A percentile compares a stretch with the other conserved stretches of the same genome.
phyloP scores from a whole-genome alignment of 2,329 filamentous ascomycete genomes.

The Pyrenophora tritici-repentis region DNA sequence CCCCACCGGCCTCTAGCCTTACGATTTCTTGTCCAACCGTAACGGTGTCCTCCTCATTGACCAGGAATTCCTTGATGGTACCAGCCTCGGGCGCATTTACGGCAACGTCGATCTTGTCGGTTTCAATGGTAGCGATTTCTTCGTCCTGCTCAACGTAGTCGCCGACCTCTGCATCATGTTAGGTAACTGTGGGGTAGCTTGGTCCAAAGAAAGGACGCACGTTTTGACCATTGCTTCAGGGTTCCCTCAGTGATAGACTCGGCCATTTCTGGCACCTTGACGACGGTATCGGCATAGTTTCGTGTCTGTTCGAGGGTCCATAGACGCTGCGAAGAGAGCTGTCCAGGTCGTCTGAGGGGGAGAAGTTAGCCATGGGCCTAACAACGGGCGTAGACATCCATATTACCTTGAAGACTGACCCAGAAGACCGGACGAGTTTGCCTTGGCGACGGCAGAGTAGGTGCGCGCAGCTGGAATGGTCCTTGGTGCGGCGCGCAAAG shows the following conservation, averaged over 20 bases:
- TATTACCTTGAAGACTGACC: conserved; percentile 35
- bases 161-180: conserved; percentile 67
- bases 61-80: conserved; percentile 88
- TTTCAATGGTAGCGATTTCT: conserved; percentile 98
- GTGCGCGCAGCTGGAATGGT: conserved; percentile 36
- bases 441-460: conserved; percentile 43
- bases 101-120: conserved; percentile 98
- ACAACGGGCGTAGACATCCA: neutral
- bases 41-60: conserved; percentile 93
- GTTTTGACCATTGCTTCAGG: conserved; percentile 91
- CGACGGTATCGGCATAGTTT: conserved; percentile 71
- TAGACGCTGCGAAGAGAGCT: conserved; percentile 33
- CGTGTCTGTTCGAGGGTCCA: conserved; percentile 40
- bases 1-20: conserved; percentile 72
- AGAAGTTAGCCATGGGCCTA: conserved; percentile 18
- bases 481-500: conserved; percentile 39
- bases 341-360: conserved; percentile 34
- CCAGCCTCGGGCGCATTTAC: conserved; percentile 93
- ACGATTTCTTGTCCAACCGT: conserved; percentile 90
- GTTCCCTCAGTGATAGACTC: conserved; percentile 98
- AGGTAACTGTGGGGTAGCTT: neutral
- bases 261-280: conserved; percentile 97
- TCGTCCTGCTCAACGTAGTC: conserved; percentile 95
- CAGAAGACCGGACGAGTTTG: conserved; percentile 42
- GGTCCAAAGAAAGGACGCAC: conserved; percentile 40